A percentile compares a stretch with the other conserved stretches of the same genome.
These are phyloP conservation scores for Termitomyces bulborhizus DNA, from an alignment of 768 basidiomycete species.

Conservation along the genomic window DNA sequence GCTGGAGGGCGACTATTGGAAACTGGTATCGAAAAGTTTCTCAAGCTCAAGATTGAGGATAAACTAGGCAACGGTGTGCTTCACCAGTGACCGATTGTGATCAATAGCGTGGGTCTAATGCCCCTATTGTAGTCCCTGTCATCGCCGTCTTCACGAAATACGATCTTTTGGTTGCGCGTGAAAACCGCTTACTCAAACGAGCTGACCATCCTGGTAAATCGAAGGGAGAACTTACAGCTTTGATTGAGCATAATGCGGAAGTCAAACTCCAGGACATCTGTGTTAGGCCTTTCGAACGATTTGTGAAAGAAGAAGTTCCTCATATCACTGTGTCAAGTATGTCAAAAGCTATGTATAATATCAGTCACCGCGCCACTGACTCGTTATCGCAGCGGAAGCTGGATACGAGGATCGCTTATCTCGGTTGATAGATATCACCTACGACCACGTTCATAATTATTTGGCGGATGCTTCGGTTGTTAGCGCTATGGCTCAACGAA, in stretches of 20 bases:
- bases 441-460: constrained; percentile 10
- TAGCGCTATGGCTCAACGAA: constrained; percentile 20
- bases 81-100: neutral
- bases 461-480: constrained; percentile 14
- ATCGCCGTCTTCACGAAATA: constrained; percentile 29
- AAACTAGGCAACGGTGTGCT: constrained; percentile 14
- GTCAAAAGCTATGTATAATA: neutral
- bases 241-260: neutral
- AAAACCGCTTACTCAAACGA: constrained; percentile 2
- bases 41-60: constrained; percentile 10
- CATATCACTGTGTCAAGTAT: constrained; percentile 9
- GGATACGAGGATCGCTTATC: constrained; percentile 7
- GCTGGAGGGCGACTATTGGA: constrained; percentile 19
- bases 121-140: constrained; percentile 18
- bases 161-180: constrained; percentile 16
- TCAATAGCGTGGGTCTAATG: neutral
- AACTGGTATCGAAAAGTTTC: constrained; percentile 20
- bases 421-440: constrained; percentile 9
- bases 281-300: constrained; percentile 5
- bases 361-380: neutral
- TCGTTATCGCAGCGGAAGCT: neutral
- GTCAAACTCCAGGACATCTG: neutral
- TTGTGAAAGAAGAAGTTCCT: constrained; percentile 3
- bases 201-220: neutral
- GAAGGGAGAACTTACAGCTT: neutral